Percentiles rank a stretch among this genome's conserved stretches.
Evolutionary conservation across 2,329 filamentous ascomycete genomes (phyloP).

Genomic region (Penicillium vulpinum): DNA sequence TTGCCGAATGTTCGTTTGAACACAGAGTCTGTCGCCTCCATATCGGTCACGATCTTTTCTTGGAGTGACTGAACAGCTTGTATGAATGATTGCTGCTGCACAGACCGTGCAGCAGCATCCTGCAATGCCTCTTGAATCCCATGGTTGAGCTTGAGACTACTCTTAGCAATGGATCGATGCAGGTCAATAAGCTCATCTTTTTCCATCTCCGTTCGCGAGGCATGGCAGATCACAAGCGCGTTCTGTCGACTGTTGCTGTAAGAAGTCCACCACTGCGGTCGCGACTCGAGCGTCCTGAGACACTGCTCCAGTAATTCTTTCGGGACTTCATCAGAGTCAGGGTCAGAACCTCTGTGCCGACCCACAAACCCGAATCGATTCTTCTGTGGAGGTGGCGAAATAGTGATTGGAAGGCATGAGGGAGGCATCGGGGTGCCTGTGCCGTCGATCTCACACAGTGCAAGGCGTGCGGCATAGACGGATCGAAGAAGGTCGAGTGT

Average conservation of each 20-base stretch:
- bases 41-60: slow-evolving; percentile 29
- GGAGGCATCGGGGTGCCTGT: slow-evolving; percentile 53
- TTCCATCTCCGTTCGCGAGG: slow-evolving; percentile 59
- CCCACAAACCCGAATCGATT: slow-evolving; percentile 21
- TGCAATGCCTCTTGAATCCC: slow-evolving; percentile 38
- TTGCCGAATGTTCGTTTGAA: slow-evolving; percentile 27
- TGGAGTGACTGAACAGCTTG: slow-evolving; percentile 34
- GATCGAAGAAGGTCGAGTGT: slow-evolving; percentile 52
- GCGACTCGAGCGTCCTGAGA: slow-evolving; percentile 54
- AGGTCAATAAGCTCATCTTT: slow-evolving; percentile 49
- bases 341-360: slow-evolving; percentile 23
- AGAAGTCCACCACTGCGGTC: slow-evolving; percentile 63
- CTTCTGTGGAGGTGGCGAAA: slow-evolving; percentile 38
- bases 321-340: slow-evolving; percentile 17
- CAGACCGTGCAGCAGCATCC: slow-evolving; percentile 31
- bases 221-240: slow-evolving; percentile 62
- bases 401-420: slow-evolving; percentile 53
- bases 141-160: slow-evolving; percentile 36
- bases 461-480: slow-evolving; percentile 62
- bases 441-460: slow-evolving; percentile 62
- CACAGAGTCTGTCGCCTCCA: slow-evolving; percentile 31
- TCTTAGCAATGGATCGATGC: slow-evolving; percentile 40
- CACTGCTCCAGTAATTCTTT: slow-evolving; percentile 50
- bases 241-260: slow-evolving; percentile 64
- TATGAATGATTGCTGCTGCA: slow-evolving; percentile 36